Evolutionary conservation across 441 rosid genomes (phyloP).

Genomic region (Brassica hybrid): DNA sequence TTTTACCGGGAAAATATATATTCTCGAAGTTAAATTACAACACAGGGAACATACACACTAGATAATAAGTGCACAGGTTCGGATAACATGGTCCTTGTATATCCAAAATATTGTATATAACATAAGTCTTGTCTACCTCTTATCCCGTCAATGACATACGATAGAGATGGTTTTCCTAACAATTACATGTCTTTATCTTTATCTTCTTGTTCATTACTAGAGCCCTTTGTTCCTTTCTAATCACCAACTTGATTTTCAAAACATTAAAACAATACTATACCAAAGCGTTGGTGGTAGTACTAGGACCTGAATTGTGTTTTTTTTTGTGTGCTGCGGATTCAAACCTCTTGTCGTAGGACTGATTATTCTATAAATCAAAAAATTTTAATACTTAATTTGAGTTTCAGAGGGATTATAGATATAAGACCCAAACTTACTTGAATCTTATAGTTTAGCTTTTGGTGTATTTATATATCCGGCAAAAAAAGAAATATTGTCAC

Average conservation of each 20-base stretch:
- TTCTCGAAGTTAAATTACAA: too few relatives aligned
- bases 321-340: too few relatives aligned
- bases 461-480: too few relatives aligned
- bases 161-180: neutral
- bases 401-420: neutral
- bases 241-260: too few relatives aligned
- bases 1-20: too few relatives aligned
- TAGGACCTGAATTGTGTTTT: too few relatives aligned
- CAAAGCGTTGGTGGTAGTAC: too few relatives aligned
- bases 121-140: neutral
- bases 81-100: neutral
- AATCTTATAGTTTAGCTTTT: neutral
- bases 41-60: too few relatives aligned
- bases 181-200: neutral
- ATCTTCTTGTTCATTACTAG: neutral
- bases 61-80: too few relatives aligned
- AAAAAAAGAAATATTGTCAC: too few relatives aligned
- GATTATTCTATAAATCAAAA: neutral
- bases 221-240: neutral
- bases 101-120: neutral
- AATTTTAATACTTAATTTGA: neutral
- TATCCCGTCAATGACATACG: neutral
- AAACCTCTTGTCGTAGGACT: neutral
- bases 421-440: neutral
- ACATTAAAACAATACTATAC: too few relatives aligned